Evolutionary conservation across 192 early-diverging fungal genomes (phyloP).

Genomic region (Physocladia obscura): DNA sequence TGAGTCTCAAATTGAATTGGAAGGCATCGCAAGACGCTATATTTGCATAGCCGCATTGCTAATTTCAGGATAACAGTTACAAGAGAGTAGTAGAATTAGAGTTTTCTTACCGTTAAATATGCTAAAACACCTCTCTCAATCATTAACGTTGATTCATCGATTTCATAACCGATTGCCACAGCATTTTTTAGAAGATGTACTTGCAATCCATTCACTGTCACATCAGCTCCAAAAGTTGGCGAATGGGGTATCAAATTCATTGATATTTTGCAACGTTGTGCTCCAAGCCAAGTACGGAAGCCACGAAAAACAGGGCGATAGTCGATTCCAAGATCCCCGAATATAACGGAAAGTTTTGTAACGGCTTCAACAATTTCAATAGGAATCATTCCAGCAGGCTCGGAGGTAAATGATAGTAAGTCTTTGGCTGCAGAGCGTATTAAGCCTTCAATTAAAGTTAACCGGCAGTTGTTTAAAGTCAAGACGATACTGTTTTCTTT

Average conservation of each 20-base stretch:
- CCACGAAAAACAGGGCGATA: constrained; percentile 57
- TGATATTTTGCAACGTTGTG: constrained; percentile 42
- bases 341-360: constrained; percentile 58
- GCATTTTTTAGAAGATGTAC: constrained; percentile 54
- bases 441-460: constrained; percentile 40
- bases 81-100: constrained; percentile 1
- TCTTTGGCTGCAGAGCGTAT: constrained; percentile 45
- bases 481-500: constrained; percentile 62
- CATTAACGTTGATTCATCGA: constrained; percentile 27
- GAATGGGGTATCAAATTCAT: constrained; percentile 60
- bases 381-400: constrained; percentile 49
- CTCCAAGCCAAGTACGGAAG: constrained; percentile 34
- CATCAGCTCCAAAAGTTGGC: constrained; percentile 54
- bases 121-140: constrained; percentile 23
- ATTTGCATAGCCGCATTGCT: constrained; percentile 37
- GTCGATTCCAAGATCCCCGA: constrained; percentile 61
- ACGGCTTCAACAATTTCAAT: constrained; percentile 52
- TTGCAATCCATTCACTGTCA: constrained; percentile 50
- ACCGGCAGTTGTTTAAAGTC: constrained; percentile 50
- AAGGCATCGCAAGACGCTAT: constrained; percentile 34
- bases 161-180: constrained; percentile 29
- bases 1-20: constrained; percentile 33
- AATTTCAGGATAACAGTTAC: neutral
- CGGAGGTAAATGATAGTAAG: constrained; percentile 56
- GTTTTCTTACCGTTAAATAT: constrained; percentile 20